Evolutionary conservation across 2,329 filamentous ascomycete species (phyloP).

Genomic region (Coccinonectria pachysandricola): DNA sequence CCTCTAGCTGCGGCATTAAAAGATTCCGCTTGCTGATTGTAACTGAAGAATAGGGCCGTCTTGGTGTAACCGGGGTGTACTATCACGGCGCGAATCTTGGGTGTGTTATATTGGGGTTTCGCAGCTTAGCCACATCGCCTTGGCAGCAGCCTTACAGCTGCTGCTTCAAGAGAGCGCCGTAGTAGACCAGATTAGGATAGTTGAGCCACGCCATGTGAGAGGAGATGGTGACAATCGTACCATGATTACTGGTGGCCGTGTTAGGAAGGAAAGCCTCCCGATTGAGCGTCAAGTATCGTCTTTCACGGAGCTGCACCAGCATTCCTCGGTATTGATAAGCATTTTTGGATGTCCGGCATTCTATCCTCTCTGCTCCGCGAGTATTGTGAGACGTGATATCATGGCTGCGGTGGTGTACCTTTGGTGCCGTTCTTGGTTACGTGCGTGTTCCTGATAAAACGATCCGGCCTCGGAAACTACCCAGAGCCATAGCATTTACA

Average conservation of each 20-base stretch:
- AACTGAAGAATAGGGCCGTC: slow-evolving; percentile 29
- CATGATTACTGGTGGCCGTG: slow-evolving; percentile 55
- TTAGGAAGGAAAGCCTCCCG: slow-evolving; percentile 55
- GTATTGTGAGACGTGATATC: slow-evolving; percentile 52
- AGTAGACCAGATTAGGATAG: slow-evolving; percentile 57
- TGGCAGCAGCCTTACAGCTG: slow-evolving; percentile 54
- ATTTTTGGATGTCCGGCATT: slow-evolving; percentile 57
- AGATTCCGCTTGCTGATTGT: slow-evolving; percentile 43
- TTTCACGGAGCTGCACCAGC: slow-evolving; percentile 54
- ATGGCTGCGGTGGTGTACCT: slow-evolving; percentile 59
- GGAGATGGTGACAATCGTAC: slow-evolving; percentile 62
- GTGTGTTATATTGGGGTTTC: slow-evolving; percentile 50
- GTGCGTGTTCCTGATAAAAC: too few relatives aligned
- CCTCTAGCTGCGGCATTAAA: slow-evolving; percentile 25
- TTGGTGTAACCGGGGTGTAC: slow-evolving; percentile 43
- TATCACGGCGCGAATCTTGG: slow-evolving; percentile 54
- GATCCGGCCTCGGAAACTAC: slow-evolving; percentile 1
- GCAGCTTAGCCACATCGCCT: slow-evolving; percentile 52
- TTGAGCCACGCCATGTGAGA: slow-evolving; percentile 51
- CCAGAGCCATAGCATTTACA: too few relatives aligned
- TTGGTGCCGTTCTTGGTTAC: slow-evolving; percentile 30
- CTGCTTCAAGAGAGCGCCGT: too few relatives aligned
- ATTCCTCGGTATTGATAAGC: slow-evolving; percentile 64
- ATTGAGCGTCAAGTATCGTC: slow-evolving; percentile 47
- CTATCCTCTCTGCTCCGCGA: slow-evolving; percentile 42